These are phyloP conservation scores for Cordyceps javanica DNA, from an alignment of 2,329 filamentous ascomycete species.

Conservation along the genomic window DNA sequence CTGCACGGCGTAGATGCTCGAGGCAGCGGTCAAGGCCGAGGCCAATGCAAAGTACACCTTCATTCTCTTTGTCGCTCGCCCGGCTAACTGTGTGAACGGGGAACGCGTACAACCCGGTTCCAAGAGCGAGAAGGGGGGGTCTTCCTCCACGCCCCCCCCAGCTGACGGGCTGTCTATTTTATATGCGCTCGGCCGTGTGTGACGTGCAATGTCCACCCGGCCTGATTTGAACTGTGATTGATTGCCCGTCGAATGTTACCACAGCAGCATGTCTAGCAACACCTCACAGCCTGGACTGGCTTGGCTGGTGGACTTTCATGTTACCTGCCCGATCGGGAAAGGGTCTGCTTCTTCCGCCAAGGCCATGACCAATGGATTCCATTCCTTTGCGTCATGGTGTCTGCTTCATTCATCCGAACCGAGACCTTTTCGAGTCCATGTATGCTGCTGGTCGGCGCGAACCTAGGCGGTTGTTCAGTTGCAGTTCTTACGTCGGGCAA, in stretches of 20 bases:
- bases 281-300: too few relatives aligned
- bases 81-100: neutral
- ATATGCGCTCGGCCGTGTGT: neutral
- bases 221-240: too few relatives aligned
- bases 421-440: too few relatives aligned
- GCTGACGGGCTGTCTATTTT: neutral
- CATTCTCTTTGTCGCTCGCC: neutral
- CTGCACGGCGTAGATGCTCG: neutral
- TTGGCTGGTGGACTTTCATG: neutral
- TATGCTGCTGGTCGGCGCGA: too few relatives aligned
- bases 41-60: neutral
- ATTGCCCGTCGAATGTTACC: neutral
- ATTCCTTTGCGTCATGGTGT: neutral
- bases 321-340: conserved; percentile 1
- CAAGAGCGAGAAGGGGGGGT: too few relatives aligned
- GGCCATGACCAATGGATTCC: neutral
- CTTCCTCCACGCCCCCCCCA: too few relatives aligned
- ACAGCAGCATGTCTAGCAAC: neutral
- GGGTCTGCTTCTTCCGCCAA: neutral
- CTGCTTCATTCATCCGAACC: neutral
- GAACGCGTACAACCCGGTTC: neutral
- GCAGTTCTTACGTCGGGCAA: too few relatives aligned
- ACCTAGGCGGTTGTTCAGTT: too few relatives aligned
- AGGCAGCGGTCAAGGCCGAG: neutral
- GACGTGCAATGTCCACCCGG: too few relatives aligned